These are phyloP conservation scores for Diaporthe citri DNA, from an alignment of 2,329 filamentous ascomycete species.

Conservation along the genomic window DNA sequence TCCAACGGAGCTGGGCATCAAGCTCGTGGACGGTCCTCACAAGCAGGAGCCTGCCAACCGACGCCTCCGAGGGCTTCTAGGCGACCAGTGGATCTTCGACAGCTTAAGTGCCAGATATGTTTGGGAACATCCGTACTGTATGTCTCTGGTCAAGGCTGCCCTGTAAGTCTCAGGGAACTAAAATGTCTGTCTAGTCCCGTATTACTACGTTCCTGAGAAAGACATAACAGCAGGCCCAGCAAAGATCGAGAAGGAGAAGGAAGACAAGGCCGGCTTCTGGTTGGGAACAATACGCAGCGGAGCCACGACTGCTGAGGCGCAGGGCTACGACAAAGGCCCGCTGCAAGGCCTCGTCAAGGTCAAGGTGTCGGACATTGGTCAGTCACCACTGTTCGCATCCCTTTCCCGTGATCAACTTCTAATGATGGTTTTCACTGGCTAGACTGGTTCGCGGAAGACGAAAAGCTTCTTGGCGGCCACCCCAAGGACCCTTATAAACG, in stretches of 20 bases:
- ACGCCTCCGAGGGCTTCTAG: conserved; percentile 50
- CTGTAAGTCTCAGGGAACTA: neutral
- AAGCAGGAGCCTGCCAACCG: conserved; percentile 49
- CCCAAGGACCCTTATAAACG: conserved; percentile 77
- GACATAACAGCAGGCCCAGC: conserved; percentile 41
- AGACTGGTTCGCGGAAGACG: conserved; percentile 55
- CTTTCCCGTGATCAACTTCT: neutral
- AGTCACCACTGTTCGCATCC: conserved; percentile 32
- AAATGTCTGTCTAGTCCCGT: conserved; percentile 43
- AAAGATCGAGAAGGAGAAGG: conserved; percentile 28
- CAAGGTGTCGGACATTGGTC: conserved; percentile 34
- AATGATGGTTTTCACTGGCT: conserved; percentile 29
- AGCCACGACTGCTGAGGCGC: conserved; percentile 43
- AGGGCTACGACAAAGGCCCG: conserved; percentile 37
- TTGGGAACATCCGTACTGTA: conserved; percentile 52
- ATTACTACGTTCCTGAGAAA: conserved; percentile 49
- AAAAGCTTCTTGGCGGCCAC: conserved; percentile 57
- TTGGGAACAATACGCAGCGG: conserved; percentile 41
- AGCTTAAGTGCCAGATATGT: conserved; percentile 50
- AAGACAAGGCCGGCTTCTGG: conserved; percentile 39
- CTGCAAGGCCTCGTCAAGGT: conserved; percentile 44
- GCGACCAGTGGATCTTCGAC: conserved; percentile 49
- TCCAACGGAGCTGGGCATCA: conserved; percentile 42
- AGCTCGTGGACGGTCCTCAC: conserved; percentile 47
- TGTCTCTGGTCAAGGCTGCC: conserved; percentile 3